Conservation (phyloP, 2,329 filamentous ascomycete genomes). For the Albifimbria verrucaria region DNA sequence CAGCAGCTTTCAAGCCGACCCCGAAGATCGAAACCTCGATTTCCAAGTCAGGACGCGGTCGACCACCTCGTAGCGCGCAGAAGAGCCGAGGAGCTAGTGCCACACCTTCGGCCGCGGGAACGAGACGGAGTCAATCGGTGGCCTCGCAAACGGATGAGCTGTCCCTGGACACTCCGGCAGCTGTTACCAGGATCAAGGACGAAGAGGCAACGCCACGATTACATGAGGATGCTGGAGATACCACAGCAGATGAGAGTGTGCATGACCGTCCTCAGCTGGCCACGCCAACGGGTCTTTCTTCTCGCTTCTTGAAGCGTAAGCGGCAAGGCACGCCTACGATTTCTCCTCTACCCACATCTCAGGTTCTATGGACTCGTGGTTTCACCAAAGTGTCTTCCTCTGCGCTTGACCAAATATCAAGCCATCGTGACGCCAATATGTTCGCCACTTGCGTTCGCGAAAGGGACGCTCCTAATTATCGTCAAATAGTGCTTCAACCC, state of each 20-base stretch:
- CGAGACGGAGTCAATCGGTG: slow-evolving; percentile 43
- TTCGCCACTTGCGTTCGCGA: slow-evolving; percentile 75
- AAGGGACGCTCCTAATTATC: slow-evolving; percentile 72
- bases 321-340: slow-evolving; percentile 48
- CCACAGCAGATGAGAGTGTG: slow-evolving; percentile 51
- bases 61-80: slow-evolving; percentile 33
- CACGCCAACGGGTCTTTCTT: slow-evolving; percentile 34
- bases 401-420: slow-evolving; percentile 72
- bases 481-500: slow-evolving; percentile 68
- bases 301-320: slow-evolving; percentile 52
- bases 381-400: slow-evolving; percentile 71
- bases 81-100: slow-evolving; percentile 30
- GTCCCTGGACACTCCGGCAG: slow-evolving; percentile 38
- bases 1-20: slow-evolving; percentile 24
- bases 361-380: slow-evolving; percentile 73
- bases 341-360: slow-evolving; percentile 54
- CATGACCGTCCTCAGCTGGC: slow-evolving; percentile 33
- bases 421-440: slow-evolving; percentile 75
- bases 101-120: slow-evolving; percentile 30
- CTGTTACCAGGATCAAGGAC: slow-evolving; percentile 50
- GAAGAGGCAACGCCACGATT: slow-evolving; percentile 55
- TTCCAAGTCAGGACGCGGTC: slow-evolving; percentile 24
- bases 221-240: slow-evolving; percentile 53
- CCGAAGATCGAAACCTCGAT: slow-evolving; percentile 18
- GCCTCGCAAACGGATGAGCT: slow-evolving; percentile 46